These are phyloP conservation scores for Dothistroma pini DNA, from an alignment of 2,329 filamentous ascomycete species.

Conservation along the genomic window DNA sequence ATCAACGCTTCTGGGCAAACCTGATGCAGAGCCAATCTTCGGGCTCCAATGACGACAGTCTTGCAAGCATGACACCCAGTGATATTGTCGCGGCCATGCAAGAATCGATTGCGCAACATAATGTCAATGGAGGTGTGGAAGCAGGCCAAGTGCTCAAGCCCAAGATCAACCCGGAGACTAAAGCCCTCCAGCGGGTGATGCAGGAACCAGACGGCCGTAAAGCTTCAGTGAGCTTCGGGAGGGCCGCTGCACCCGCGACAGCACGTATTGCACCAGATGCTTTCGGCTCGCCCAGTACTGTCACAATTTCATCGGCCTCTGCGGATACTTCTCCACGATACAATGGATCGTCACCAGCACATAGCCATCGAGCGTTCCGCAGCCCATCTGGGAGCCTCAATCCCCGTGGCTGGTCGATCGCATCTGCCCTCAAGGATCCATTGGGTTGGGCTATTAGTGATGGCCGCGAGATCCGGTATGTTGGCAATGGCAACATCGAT, in stretches of 20 bases:
- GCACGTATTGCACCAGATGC: background rate
- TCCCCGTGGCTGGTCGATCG: conserved; percentile 22
- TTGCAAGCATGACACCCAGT: background rate
- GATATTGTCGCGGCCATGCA: conserved; percentile 1
- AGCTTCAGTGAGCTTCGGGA: conserved; percentile 17
- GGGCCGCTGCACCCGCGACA: conserved; percentile 7
- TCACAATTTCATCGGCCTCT: conserved; percentile 16
- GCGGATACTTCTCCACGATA: conserved; percentile 15
- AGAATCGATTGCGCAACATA: background rate
- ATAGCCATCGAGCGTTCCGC: background rate
- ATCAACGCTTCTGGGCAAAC: conserved; percentile 1
- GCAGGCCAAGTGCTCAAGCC: conserved; percentile 21
- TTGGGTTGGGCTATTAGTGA: conserved; percentile 37
- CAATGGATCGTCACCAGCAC: background rate
- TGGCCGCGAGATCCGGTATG: conserved; percentile 36
- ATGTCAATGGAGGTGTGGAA: conserved; percentile 8
- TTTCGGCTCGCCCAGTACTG: conserved; percentile 7
- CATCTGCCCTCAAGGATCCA: conserved; percentile 11
- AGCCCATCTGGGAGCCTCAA: conserved; percentile 10
- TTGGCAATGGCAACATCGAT: conserved; percentile 33
- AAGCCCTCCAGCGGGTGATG: conserved; percentile 20
- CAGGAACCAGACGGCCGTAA: conserved; percentile 13
- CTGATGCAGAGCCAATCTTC: background rate
- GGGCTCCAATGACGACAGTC: background rate
- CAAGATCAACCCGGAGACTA: conserved; percentile 15